Conservation (phyloP, 2,329 filamentous ascomycete genomes). For the Coniochaeta ligniaria region DNA sequence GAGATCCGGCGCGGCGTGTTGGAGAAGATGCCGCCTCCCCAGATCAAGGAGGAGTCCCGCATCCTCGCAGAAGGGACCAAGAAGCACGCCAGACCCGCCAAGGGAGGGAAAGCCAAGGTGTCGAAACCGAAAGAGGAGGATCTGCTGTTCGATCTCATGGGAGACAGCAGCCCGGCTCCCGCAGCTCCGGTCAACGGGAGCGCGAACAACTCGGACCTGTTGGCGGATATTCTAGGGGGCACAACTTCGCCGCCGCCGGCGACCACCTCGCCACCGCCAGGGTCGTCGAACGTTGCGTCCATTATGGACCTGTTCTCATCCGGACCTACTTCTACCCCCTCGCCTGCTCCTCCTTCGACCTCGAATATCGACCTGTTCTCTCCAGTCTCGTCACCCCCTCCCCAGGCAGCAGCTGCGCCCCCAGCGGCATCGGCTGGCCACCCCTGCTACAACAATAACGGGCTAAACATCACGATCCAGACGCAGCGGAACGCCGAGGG, state of each 20-base stretch:
- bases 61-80: slow-evolving; percentile 70
- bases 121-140: slow-evolving; percentile 86
- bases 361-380: slow-evolving; percentile 44
- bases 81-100: slow-evolving; percentile 60
- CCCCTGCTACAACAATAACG: slow-evolving; percentile 80
- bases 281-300: slow-evolving; percentile 52
- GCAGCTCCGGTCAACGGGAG: slow-evolving; percentile 45
- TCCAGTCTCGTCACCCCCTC: slow-evolving; percentile 39
- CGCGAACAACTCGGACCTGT: slow-evolving; percentile 73
- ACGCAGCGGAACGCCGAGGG: slow-evolving; percentile 77
- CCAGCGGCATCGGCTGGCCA: slow-evolving; percentile 41
- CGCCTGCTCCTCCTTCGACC: slow-evolving; percentile 28
- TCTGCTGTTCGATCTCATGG: slow-evolving; percentile 87
- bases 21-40: slow-evolving; percentile 95
- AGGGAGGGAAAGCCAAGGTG: slow-evolving; percentile 69
- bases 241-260: slow-evolving; percentile 34
- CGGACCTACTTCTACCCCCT: slow-evolving; percentile 28
- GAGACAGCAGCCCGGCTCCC: slow-evolving; percentile 55
- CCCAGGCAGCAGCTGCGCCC: slow-evolving; percentile 23
- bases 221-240: slow-evolving; percentile 86
- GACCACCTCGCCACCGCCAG: slow-evolving; percentile 38
- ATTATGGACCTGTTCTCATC: slow-evolving; percentile 86
- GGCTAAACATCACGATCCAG: slow-evolving; percentile 71
- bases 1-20: slow-evolving; percentile 81
- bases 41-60: slow-evolving; percentile 91